Evolutionary conservation across 495 filamentous ascomycete genomes (phyloP).

Genomic region (Talaromyces ruber): DNA sequence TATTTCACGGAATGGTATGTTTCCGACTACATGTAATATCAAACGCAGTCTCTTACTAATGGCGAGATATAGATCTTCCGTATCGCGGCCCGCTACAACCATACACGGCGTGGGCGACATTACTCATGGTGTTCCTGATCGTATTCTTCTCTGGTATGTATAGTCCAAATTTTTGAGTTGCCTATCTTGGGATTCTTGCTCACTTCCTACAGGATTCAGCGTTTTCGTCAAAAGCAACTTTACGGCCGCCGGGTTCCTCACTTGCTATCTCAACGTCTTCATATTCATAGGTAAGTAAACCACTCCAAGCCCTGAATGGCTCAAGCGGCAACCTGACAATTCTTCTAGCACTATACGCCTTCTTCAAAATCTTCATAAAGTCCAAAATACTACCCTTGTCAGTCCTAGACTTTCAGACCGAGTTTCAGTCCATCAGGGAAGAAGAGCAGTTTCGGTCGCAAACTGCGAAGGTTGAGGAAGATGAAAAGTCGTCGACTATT

Average conservation of each 20-base stretch:
- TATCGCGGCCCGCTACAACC: slow-evolving; percentile 43
- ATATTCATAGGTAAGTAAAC: slow-evolving; percentile 41
- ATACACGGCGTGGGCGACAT: slow-evolving; percentile 47
- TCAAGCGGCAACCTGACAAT: not conserved
- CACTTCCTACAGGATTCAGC: not conserved
- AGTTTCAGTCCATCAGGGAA: not conserved
- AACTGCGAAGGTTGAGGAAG: not conserved
- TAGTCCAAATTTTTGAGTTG: slow-evolving; percentile 40
- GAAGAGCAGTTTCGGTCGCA: not conserved
- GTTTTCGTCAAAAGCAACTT: slow-evolving; percentile 25
- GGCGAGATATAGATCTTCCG: not conserved
- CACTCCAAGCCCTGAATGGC: not conserved
- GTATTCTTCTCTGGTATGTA: slow-evolving; percentile 62
- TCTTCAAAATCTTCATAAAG: slow-evolving; percentile 47
- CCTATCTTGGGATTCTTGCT: not conserved
- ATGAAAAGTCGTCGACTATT: not conserved
- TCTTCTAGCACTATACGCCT: slow-evolving; percentile 24
- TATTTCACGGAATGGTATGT: slow-evolving; percentile 38
- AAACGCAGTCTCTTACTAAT: not conserved
- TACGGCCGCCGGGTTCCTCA: slow-evolving; percentile 48
- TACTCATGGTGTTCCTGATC: slow-evolving; percentile 56
- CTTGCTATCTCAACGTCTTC: slow-evolving; percentile 53
- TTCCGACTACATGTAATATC: not conserved
- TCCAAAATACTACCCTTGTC: slow-evolving; percentile 11
- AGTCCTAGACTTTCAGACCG: not conserved